A percentile compares a stretch with the other conserved stretches of the same genome.
These are phyloP conservation scores for Tolypocladium pustulatum DNA, from an alignment of 2,329 filamentous ascomycete genomes.

Conservation along the genomic window DNA sequence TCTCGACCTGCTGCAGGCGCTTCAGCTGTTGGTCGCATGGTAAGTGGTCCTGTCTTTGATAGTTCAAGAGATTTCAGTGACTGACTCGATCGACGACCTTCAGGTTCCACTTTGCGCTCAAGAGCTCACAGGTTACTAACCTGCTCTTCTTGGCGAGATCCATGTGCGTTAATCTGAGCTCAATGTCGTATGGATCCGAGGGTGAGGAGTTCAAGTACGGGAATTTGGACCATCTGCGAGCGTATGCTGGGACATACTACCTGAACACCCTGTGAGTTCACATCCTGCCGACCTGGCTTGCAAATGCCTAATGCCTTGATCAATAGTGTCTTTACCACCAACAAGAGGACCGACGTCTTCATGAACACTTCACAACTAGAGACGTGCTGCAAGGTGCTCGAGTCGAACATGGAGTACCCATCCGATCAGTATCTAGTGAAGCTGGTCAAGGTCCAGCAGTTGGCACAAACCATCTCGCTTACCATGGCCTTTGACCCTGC, in stretches of 20 bases:
- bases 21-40: slow-evolving; percentile 36
- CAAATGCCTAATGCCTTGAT: background rate
- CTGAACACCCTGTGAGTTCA: slow-evolving; percentile 33
- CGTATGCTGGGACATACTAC: slow-evolving; percentile 39
- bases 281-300: too few species aligned
- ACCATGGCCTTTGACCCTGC: slow-evolving; percentile 22
- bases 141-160: slow-evolving; percentile 36
- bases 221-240: slow-evolving; percentile 32
- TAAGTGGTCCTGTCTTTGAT: slow-evolving; percentile 12
- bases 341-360: slow-evolving; percentile 36
- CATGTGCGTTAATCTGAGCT: slow-evolving; percentile 31
- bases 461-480: slow-evolving; percentile 34
- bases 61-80: too few species aligned
- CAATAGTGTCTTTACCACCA: slow-evolving; percentile 29
- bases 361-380: slow-evolving; percentile 35
- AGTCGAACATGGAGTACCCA: slow-evolving; percentile 28
- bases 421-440: slow-evolving; percentile 33
- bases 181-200: slow-evolving; percentile 15
- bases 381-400: slow-evolving; percentile 30
- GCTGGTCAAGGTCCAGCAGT: slow-evolving; percentile 35
- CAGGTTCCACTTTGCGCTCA: slow-evolving; percentile 37
- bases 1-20: slow-evolving; percentile 35
- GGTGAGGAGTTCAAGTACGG: slow-evolving; percentile 14
- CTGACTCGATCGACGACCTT: background rate
- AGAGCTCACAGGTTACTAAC: slow-evolving; percentile 38